Base-by-base conservation (phyloP, 345 rosid genomes). In the Aegle marmelos region DNA sequence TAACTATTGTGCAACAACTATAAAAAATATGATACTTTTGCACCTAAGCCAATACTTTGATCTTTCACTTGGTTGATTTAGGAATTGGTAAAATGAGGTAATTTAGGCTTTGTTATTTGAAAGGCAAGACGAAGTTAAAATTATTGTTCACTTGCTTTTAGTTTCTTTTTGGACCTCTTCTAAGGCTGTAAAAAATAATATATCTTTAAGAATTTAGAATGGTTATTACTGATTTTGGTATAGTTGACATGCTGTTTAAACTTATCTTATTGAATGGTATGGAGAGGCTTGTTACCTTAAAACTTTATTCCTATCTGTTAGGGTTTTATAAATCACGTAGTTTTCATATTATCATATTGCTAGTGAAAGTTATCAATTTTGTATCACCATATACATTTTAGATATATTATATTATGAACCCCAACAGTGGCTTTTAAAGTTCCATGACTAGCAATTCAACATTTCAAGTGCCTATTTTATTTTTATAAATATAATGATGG, bases 1-100 rank as follows among this genome's bases (percentile, higher is more conserved):
- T 13, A 2, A 2, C 13, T 3, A 39, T 9, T 13, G 0, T 13
- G 0, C 2, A 13, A 9, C 0, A 9, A 0, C 13, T 5, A 33
- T 5, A 39, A 39, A 2, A 8, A 39, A 39, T 1, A 1, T 39
- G 13, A 39, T 39, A 39, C 45, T 39, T 9, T 0, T 2, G 4
- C 14, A 9, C 13, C 8, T 70, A 33, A 37, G 9, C 2, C 9
- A 37, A 9, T 37, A 9, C 41, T 37, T 37, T 1, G 11, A 37
- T 9, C 41, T 33, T 33, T n/a, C n/a, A n/a, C n/a, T n/a, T 37
- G 3, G 41, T 11, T 37, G 41, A 37, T 37, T 37, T 37, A 37
- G 41, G 41, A 7, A 7, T 37, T 37, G 41, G 41, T 7, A 37
- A 37, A 37, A 37, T 37, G 0, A 0, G 41, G 9, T 3, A 8